A percentile compares a stretch with the other conserved stretches of the same genome.
Evolutionary conservation across 192 early-diverging fungal genomes (phyloP).

Genomic region (Entophlyctis luteolus): DNA sequence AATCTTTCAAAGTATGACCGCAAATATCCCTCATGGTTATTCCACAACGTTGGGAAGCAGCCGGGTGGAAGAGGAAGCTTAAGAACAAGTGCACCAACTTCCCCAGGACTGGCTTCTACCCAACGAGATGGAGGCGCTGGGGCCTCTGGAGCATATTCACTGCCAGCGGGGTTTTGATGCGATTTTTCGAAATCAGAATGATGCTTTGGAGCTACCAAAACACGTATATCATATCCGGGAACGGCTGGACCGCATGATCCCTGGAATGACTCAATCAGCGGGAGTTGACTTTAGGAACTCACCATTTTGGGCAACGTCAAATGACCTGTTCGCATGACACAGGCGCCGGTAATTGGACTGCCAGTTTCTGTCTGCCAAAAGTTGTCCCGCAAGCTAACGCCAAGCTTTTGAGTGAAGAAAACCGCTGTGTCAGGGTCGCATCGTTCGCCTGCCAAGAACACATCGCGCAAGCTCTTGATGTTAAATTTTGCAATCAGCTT

Average conservation of each 20-base stretch:
- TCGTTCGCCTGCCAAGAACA: slow-evolving; percentile 81
- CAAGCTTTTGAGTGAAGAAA: slow-evolving; percentile 44
- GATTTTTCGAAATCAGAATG: background rate
- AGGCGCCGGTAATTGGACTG: slow-evolving; percentile 73
- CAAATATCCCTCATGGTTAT: slow-evolving; percentile 67
- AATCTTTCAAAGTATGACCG: slow-evolving; percentile 70
- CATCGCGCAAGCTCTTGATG: slow-evolving; percentile 55
- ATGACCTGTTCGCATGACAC: slow-evolving; percentile 38
- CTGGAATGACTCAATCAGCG: too few species aligned
- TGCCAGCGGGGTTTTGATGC: background rate
- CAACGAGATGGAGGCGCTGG: background rate
- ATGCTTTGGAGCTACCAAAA: slow-evolving; percentile 37
- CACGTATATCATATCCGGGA: slow-evolving; percentile 71
- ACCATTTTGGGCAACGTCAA: slow-evolving; percentile 34
- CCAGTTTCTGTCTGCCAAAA: slow-evolving; percentile 89
- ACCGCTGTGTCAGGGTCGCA: slow-evolving; percentile 73
- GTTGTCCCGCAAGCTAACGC: slow-evolving; percentile 66
- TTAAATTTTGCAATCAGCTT: slow-evolving; percentile 56
- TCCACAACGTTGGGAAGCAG: slow-evolving; percentile 73
- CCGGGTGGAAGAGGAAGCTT: slow-evolving; percentile 79
- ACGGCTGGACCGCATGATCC: slow-evolving; percentile 77
- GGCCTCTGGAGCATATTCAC: background rate
- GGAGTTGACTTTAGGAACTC: too few species aligned
- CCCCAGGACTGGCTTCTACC: slow-evolving; percentile 40
- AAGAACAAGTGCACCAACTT: slow-evolving; percentile 73